Percentiles rank a stretch among this genome's conserved stretches.
phyloP scores from a whole-genome alignment of 768 basidiomycete genomes.

The Boletus rubropictus region DNA sequence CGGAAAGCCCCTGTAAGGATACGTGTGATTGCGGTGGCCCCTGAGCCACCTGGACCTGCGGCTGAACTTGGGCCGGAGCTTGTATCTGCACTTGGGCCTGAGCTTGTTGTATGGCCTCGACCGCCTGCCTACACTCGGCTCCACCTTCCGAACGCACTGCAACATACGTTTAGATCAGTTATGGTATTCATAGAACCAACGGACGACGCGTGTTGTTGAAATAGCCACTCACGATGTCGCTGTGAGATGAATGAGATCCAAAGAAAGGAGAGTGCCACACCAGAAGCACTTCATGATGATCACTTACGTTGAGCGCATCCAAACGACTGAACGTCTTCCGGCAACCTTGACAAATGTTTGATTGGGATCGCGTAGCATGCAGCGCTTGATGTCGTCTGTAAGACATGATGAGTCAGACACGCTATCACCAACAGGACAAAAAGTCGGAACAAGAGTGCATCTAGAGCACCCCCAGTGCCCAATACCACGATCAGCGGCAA shows the following conservation, averaged over 20 bases:
- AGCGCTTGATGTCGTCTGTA: slow-evolving; percentile 83
- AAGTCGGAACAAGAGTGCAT: neutral
- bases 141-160: slow-evolving; percentile 82
- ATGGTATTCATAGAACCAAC: slow-evolving; percentile 20
- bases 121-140: slow-evolving; percentile 58
- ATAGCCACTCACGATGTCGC: slow-evolving; percentile 65
- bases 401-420: slow-evolving; percentile 6
- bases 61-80: slow-evolving; percentile 17
- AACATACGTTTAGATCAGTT: slow-evolving; percentile 22
- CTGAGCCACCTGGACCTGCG: slow-evolving; percentile 21
- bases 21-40: slow-evolving; percentile 17
- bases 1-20: slow-evolving; percentile 18
- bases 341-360: slow-evolving; percentile 86
- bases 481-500: slow-evolving; percentile 20
- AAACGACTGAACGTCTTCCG: slow-evolving; percentile 91
- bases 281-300: slow-evolving; percentile 28
- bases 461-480: neutral
- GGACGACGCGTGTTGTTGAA: slow-evolving; percentile 20
- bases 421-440: neutral
- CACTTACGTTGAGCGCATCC: slow-evolving; percentile 89
- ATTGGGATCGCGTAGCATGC: slow-evolving; percentile 76
- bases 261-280: slow-evolving; percentile 15
- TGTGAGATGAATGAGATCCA: slow-evolving; percentile 32
- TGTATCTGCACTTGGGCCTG: slow-evolving; percentile 19
- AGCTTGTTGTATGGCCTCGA: slow-evolving; percentile 35